phyloP scores from a whole-genome alignment of 495 filamentous ascomycete genomes.

The Hypomontagnella submonticulosa region DNA sequence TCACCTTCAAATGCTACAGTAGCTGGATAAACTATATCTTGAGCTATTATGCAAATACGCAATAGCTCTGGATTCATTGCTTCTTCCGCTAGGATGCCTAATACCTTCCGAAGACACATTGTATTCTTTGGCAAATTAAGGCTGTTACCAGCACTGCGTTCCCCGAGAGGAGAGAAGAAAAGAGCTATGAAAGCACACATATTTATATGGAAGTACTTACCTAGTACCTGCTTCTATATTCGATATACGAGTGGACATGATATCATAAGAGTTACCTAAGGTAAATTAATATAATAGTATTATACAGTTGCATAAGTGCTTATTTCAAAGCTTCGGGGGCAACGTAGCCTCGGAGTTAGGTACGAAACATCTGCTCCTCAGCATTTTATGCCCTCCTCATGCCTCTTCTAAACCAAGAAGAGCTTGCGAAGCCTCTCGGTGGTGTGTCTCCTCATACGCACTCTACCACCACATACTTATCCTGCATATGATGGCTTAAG shows the following conservation, averaged over 20 bases:
- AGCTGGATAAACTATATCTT: slow-evolving; percentile 3
- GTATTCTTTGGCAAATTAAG: no score
- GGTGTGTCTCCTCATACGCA: slow-evolving; percentile 1
- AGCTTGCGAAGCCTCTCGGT: background rate
- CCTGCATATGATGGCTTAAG: no score
- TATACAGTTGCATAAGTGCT: slow-evolving; percentile 33
- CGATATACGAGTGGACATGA: background rate
- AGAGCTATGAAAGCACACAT: background rate
- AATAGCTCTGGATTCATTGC: background rate
- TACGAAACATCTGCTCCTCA: background rate
- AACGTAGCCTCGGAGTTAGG: slow-evolving; percentile 4
- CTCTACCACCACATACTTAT: background rate
- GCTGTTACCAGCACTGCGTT: no score
- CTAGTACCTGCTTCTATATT: background rate
- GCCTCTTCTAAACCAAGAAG: background rate
- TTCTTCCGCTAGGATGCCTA: background rate
- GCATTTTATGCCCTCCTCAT: background rate
- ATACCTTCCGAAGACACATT: no score
- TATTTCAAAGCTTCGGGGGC: slow-evolving; percentile 17
- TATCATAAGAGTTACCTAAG: background rate
- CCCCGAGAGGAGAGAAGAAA: background rate
- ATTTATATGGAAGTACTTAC: background rate
- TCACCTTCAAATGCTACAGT: slow-evolving; percentile 13
- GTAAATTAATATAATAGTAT: no score
- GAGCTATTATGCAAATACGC: background rate